Evolutionary conservation across 116 monocot species (phyloP).

Genomic region (Zostera marina): DNA sequence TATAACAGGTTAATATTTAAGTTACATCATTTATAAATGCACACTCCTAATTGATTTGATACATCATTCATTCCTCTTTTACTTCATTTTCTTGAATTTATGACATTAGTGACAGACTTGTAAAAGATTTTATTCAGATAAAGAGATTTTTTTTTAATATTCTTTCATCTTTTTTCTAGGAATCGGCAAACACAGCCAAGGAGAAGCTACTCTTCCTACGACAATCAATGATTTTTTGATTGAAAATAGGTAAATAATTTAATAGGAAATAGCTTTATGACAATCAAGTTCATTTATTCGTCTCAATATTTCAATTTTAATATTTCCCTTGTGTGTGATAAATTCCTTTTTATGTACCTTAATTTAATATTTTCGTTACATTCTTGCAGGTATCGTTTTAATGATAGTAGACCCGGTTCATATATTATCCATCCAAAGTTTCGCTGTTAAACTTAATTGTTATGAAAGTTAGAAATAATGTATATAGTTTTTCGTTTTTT

Average conservation of each 20-base stretch:
- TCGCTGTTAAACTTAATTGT: too few species aligned
- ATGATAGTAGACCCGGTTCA: slow-evolving; percentile 48
- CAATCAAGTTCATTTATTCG: background rate
- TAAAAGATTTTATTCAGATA: background rate
- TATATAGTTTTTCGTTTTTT: too few species aligned
- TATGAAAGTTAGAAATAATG: too few species aligned
- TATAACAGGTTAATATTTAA: slow-evolving; percentile 63
- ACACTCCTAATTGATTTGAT: too few species aligned
- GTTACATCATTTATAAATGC: too few species aligned
- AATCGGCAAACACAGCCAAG: slow-evolving; percentile 68
- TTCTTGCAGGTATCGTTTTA: slow-evolving; percentile 47
- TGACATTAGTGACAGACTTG: too few species aligned
- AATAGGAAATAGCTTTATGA: too few species aligned
- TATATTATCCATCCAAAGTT: slow-evolving; percentile 54
- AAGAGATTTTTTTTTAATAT: background rate
- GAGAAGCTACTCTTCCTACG: slow-evolving; percentile 57
- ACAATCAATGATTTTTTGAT: slow-evolving; percentile 64
- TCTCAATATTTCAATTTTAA: background rate
- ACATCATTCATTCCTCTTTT: too few species aligned
- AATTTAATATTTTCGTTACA: background rate
- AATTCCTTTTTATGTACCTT: too few species aligned
- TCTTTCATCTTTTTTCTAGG: slow-evolving; percentile 24
- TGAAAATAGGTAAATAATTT: slow-evolving; percentile 80
- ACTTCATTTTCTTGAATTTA: too few species aligned
- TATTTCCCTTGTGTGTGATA: background rate